phyloP scores from a whole-genome alignment of 208 protist species.

The Leishmania gerbilli region DNA sequence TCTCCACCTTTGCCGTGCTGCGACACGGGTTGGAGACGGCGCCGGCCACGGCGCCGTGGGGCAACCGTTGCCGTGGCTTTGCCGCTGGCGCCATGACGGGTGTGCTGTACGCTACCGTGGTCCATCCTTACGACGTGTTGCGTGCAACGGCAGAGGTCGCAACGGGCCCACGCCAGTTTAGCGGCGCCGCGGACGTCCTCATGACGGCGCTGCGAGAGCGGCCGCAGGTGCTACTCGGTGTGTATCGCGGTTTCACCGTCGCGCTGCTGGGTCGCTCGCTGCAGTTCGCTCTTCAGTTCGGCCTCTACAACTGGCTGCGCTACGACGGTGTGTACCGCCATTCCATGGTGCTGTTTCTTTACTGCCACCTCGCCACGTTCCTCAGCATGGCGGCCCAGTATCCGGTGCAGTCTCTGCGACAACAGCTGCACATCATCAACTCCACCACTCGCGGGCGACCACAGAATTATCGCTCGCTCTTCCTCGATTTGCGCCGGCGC shows the following conservation, averaged over 20 bases:
- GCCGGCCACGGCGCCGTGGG: not conserved
- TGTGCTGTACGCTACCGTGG: conserved; percentile 41
- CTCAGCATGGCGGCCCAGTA: conserved; percentile 59
- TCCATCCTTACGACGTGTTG: conserved; percentile 83
- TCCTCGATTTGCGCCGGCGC: conserved; percentile 55
- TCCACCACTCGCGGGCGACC: conserved; percentile 24
- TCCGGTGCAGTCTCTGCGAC: conserved; percentile 62
- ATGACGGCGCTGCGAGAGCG: conserved; percentile 54
- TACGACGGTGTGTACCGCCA: conserved; percentile 77
- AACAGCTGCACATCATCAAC: conserved; percentile 69
- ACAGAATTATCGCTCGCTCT: conserved; percentile 59
- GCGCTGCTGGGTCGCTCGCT: conserved; percentile 33
- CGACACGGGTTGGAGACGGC: conserved; percentile 24
- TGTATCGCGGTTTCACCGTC: conserved; percentile 61
- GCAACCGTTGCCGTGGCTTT: conserved; percentile 35
- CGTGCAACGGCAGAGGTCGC: conserved; percentile 62
- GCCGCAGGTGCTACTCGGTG: conserved; percentile 47
- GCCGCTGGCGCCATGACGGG: conserved; percentile 62
- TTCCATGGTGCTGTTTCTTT: conserved; percentile 63
- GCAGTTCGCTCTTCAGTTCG: conserved; percentile 70
- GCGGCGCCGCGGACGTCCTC: conserved; percentile 63
- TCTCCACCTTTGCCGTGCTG: conserved; percentile 46
- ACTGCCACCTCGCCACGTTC: conserved; percentile 68
- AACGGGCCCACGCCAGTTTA: conserved; percentile 44
- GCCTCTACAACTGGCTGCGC: conserved; percentile 75